Base-by-base conservation (phyloP, 345 rosid species). In the Carallia pectinifolia region DNA sequence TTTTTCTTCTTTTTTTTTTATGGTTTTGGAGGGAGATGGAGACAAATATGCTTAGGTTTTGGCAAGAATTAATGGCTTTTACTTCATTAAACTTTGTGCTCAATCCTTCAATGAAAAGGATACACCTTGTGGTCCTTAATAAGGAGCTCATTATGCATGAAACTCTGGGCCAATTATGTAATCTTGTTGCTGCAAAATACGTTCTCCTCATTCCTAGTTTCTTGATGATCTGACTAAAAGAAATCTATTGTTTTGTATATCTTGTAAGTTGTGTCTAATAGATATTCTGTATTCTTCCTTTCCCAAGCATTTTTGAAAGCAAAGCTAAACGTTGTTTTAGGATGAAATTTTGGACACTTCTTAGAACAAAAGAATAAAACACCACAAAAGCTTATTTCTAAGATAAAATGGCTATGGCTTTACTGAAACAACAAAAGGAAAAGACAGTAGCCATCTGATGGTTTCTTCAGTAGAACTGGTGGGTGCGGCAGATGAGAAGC, bases 21-120 rank as follows among this genome's bases (percentile, higher is more conserved):
- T 1, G 1, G 17, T 44, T 12, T 44, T 12, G 50, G 50, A 12
- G 50, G 50, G 50, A 44, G 50, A 13, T 31, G 40, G 59, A 65
- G 29, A 72, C 37, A 53, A 36, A 23, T 53, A 34, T 13, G 37
- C 18, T 8, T n/a, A 61, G 36, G 31, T 58, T 66, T 50, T 7
- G 59, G 30, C 53, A 58, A 38, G 18, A 38, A 30, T 61, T 39
- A 61, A 39, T 39, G 67, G 44, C 58, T 31, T 10, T 27, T 34
- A 37, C 73, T 37, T 48, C 61, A 37, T 29, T 66, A 17, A 36
- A 47, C 53, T 6, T 4, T 36, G 31, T 38, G 30, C 52, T 23
- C 54, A 53, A 67, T 61, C 76, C 61, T 61, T 66, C 19, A 4
- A 19, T 29, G 70, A 17, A 59, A 58, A 72, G 37, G 56, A 63